phyloP scores from a whole-genome alignment of 768 basidiomycete genomes.

The Russula sp. region DNA sequence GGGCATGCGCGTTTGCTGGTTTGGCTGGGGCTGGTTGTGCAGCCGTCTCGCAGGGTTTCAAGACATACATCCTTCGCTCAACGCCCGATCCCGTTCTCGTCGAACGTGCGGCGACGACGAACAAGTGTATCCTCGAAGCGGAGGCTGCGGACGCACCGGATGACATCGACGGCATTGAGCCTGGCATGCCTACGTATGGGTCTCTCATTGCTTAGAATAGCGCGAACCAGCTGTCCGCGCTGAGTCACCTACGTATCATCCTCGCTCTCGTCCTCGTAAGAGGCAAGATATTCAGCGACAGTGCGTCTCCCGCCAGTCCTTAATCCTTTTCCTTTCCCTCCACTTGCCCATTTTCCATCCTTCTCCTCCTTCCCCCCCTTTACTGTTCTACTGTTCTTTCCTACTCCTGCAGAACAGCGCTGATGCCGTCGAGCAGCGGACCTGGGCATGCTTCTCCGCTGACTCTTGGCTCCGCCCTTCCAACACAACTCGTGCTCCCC shows the following conservation, averaged over 20 bases:
- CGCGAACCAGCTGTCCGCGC: conserved; percentile 53
- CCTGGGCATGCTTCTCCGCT: conserved; percentile 60
- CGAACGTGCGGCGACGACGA: conserved; percentile 47
- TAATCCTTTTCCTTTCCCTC: not conserved
- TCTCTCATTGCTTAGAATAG: conserved; percentile 69
- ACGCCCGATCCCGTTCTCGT: conserved; percentile 55
- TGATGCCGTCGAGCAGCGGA: conserved; percentile 42
- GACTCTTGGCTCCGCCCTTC: conserved; percentile 54
- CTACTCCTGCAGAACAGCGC: too few relatives aligned
- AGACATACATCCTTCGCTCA: conserved; percentile 81
- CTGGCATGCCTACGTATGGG: conserved; percentile 46
- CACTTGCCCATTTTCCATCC: not conserved
- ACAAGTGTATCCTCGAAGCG: conserved; percentile 34
- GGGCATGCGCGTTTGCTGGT: not conserved
- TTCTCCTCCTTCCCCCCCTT: too few relatives aligned
- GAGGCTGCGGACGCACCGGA: conserved; percentile 45
- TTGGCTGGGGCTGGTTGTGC: too few relatives aligned
- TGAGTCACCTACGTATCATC: conserved; percentile 75
- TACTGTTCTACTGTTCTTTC: too few relatives aligned
- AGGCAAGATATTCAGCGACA: conserved; percentile 64
- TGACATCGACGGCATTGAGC: conserved; percentile 43
- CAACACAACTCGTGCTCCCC: conserved; percentile 43
- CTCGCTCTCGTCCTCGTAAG: conserved; percentile 79
- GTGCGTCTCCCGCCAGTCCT: conserved; percentile 54
- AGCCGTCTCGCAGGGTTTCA: conserved; percentile 56